Base-by-base conservation (phyloP, 805 yeast species). In the Cyberlindnera bimundalis region DNA sequence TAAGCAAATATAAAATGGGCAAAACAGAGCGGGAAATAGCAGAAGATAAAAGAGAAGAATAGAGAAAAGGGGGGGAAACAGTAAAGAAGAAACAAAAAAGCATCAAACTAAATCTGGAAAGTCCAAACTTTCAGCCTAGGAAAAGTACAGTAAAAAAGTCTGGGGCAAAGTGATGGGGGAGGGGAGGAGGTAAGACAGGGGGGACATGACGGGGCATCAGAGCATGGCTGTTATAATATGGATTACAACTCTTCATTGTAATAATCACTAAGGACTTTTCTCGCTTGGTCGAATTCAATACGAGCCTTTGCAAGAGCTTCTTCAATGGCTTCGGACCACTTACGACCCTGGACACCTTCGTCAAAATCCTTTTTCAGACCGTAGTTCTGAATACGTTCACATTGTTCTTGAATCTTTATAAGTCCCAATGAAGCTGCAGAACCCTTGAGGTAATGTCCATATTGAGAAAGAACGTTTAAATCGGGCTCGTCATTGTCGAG, bases 381-480 rank as follows among this genome's bases (percentile, higher is more conserved):
- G 50, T 86, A 78, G 60, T 90, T 90, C 63, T 93, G 99, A 47
- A 93, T 90, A 50, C 90, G 71, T 62, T 90, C 99, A 65, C 99
- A 93, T 53, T 89, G 84, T 56, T 79, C 76, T 43, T 89, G 89
- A 36, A 93, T 85, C 46, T 80, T 79, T 33, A 76, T 77, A 42
- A 93, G 71, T 2, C 99, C 99, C 43, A 93, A 68, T 1, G 96
- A 91, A 2, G 97, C 96, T 1, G 97, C 95, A 11, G 95, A 83
- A 33, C 99, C 99, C 60, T 93, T 93, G 42, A 93, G 70, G 58
- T 87, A 93, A 61, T 93, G 99, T 12, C 99, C 99, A 52, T 84
- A 66, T 12, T 79, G 71, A 16, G 90, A 81, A 41, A 93, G 66
- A 46, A 78, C 71, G 29, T 67, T 72, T 44, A 89, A 69, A 34